Base-by-base conservation (phyloP, 768 basidiomycete genomes). In the Termitomyces sp. region DNA sequence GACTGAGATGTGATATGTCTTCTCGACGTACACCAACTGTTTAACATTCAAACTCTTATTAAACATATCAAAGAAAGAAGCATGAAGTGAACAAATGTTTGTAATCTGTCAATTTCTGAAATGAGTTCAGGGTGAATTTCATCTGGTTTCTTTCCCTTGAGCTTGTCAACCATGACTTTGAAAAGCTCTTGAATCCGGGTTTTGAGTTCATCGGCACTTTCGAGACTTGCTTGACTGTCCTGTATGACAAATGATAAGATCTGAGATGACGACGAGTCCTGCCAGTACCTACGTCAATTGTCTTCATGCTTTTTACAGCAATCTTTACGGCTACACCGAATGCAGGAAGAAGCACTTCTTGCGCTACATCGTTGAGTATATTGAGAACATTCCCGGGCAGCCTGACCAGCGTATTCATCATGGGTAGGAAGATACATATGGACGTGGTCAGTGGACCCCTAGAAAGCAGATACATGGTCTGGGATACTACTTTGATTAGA, bases 261-360 rank as follows among this genome's bases (percentile, higher is more conserved):
- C 14, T 32, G 12, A 25, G 10, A 54, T 38, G 40, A 20, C 9
- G 29, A 11, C 7, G 29, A 29, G 31, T 1, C 17, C 17, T 7
- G 6, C 11, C 38, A 10, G 42, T 36, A 32, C 42, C 31, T 43
- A 61, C 60, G n/a, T 61, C 55, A 42, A 50, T 57, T n/a, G 56
- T 49, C 42, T 51, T 29, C 20, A 61, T 52, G 31, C 57, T 42
- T 7, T 34, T 51, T 6, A 29, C 17, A 25, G 61, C 61, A 40
- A 62, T n/a, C 17, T 54, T 53, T 36, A 62, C 61, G 3, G 51
- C 61, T 17, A 51, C 17, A 31, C 51, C 43, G 29, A 62, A 20
- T 8, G 56, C 61, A 2, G 61, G 61, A 36, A 62, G n/a, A 17
- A 52, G 61, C 29, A 62, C 45, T 15, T 47, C 46, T 20, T 59